A percentile compares a stretch with the other conserved stretches of the same genome.
phyloP scores from a whole-genome alignment of 2,329 filamentous ascomycete species.

The Amauroascus niger region DNA sequence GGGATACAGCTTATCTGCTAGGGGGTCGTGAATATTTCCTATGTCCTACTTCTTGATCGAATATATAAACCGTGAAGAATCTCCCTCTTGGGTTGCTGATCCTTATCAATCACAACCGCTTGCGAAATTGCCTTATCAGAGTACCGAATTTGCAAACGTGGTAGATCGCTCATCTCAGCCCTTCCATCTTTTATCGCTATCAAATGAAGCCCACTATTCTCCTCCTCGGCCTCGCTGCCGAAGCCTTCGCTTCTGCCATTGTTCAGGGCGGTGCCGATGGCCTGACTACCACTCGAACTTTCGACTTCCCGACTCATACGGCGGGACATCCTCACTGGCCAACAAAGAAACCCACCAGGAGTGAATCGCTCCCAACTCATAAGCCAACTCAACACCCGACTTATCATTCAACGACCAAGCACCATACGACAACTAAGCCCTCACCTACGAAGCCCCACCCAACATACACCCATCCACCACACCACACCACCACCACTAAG shows the following conservation, averaged over 20 bases:
- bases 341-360: not conserved
- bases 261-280: not conserved
- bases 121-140: not conserved
- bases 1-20: conserved; percentile 2
- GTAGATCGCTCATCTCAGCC: not conserved
- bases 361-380: not conserved
- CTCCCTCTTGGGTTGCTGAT: not conserved
- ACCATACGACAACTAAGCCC: not conserved
- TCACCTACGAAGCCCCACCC: not conserved
- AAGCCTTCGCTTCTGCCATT: conserved; percentile 5
- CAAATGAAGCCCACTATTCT: conserved; percentile 12
- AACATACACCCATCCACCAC: not conserved
- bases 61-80: conserved; percentile 10
- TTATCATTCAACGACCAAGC: not conserved
- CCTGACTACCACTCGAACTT: conserved; percentile 3
- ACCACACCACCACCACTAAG: not conserved
- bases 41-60: not conserved
- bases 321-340: not conserved
- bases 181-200: not conserved
- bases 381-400: not conserved
- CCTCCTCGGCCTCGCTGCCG: conserved; percentile 9
- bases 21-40: conserved; percentile 2
- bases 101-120: not conserved
- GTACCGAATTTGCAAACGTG: not conserved
- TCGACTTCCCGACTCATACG: conserved; percentile 1